Evolutionary conservation across 495 filamentous ascomycete genomes (phyloP), one percentile per base, ranked within the genome.

Genomic region (Tuber indicum): DNA sequence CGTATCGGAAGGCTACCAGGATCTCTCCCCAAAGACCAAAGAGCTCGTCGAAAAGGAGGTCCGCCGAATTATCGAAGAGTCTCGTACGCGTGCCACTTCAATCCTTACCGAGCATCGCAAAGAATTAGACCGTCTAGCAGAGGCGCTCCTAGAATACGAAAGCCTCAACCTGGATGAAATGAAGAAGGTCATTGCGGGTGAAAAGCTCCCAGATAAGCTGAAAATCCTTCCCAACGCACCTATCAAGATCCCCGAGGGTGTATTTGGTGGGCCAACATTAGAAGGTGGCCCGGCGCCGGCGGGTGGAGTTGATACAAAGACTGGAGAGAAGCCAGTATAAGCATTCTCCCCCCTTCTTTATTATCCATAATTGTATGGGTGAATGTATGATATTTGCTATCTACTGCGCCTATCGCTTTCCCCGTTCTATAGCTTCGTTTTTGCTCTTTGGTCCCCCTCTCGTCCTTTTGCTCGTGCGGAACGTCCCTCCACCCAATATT

Each of bases 121-220:
- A 73, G 95, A 97, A 82, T 88, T 99, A 16, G 95, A 98, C 77
- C 84, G 91, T 32, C 86, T 99, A 8, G 94, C 94, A 44, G 90
- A 94, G 81, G 96, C 94, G 5, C 86, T 99, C 19, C 89, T 99
- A 42, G 91, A 98, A 86, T 98, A 98, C 85, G 96, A 98, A 85
- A 96, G 93, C 3, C 86, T 98, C 39, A 92, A 90, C 78, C 91
- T 91, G 83, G 91, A 92, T 41, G 96, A 99, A 82, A 95, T 98
- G 81, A 92, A 92, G 84, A 93, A 91, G 86, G 92, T 97, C 3
- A 87, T 98, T 42, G 87, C 87, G 75, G 96, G 96, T 26, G 93
- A 97, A 85, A 92, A 92, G 83, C 86, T 98, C 26, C 83, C 85
- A n/a, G 89, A 90, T 21, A 90, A 88, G 77, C 72, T 91, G 39